A percentile compares a stretch with the other conserved stretches of the same genome.
Conservation (phyloP, 164 flowering plant species). For the Dillenia turbinata region DNA sequence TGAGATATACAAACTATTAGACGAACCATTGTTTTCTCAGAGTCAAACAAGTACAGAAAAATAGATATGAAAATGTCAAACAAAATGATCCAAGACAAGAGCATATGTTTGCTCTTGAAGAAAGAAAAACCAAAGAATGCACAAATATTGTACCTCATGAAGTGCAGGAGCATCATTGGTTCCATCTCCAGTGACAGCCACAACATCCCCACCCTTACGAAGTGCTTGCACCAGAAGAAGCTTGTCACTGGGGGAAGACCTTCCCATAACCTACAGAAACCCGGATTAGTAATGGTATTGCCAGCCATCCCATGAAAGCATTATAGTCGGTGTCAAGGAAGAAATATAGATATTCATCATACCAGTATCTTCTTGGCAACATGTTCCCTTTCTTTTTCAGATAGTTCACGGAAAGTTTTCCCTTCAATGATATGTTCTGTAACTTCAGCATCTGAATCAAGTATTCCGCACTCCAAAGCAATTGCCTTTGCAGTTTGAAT, state of each 20-base stretch:
- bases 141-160: conserved; percentile 58
- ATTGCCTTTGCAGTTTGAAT: conserved; percentile 90
- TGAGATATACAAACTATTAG: no score
- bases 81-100: no score
- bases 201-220: conserved; percentile 69
- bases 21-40: no score
- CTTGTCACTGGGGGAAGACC: conserved; percentile 97
- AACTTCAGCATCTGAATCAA: conserved; percentile 50
- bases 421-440: conserved; percentile 78
- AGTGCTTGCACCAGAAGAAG: conserved; percentile 90
- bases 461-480: conserved; percentile 92
- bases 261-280: conserved; percentile 77
- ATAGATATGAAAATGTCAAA: no score
- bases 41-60: no score
- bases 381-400: conserved; percentile 50
- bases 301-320: no score
- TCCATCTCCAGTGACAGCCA: conserved; percentile 99
- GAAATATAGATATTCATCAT: conserved; percentile 13
- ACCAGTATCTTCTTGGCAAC: conserved; percentile 71
- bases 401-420: conserved; percentile 48
- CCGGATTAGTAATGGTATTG: no score
- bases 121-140: no score
- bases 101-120: no score
- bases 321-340: no score
- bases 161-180: conserved; percentile 99